Evolutionary conservation across 306 rosid genomes (phyloP), one percentile per base, ranked within the genome.

Genomic region (apple (Malus domestica)): DNA sequence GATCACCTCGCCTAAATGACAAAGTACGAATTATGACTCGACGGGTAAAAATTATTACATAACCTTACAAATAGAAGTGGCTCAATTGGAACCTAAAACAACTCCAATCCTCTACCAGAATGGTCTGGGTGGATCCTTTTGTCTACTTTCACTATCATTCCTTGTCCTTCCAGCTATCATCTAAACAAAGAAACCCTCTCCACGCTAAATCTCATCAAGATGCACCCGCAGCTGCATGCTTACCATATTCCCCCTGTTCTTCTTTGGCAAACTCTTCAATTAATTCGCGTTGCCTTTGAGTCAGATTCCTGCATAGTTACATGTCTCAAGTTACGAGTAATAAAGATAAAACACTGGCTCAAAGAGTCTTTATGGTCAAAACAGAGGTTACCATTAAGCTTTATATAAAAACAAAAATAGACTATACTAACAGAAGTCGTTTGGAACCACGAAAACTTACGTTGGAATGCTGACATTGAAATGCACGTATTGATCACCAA

Each of bases 401-500:
- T 15, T 12, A 6, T 15, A 15, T 7, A 25, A 45, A 40, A 40
- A 9, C 45, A 8, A 40, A 40, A 25, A 45, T 11, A 49, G 32
- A 8, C 61, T 29, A 25, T 57, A 32, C 38, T n/a, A 67, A 20
- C 38, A 70, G 6, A 64, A 10, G 54, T 14, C 45, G 32, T 22
- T 12, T 10, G 65, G 30, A 29, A 49, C 45, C 4, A 7, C 3
- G 69, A 80, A 38, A 7, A 62, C 97, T 68, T 83, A 91, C 91
- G 74, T 13, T 69, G 98, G 97, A 61, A 93, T 91, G 93, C 89
- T 82, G 89, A 93, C 85, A 51, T 87, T 91, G 79, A 93, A 93
- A 80, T 93, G 93, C 86, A 91, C 97, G 55, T 55, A 93, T 80
- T 93, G 97, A 78, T 93, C 96, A n/a, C 97, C 98, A 2, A 91